A percentile compares a stretch with the other conserved stretches of the same genome.
Conservation (phyloP, 345 rosid species). For the Pseudoturritis turrita region DNA sequence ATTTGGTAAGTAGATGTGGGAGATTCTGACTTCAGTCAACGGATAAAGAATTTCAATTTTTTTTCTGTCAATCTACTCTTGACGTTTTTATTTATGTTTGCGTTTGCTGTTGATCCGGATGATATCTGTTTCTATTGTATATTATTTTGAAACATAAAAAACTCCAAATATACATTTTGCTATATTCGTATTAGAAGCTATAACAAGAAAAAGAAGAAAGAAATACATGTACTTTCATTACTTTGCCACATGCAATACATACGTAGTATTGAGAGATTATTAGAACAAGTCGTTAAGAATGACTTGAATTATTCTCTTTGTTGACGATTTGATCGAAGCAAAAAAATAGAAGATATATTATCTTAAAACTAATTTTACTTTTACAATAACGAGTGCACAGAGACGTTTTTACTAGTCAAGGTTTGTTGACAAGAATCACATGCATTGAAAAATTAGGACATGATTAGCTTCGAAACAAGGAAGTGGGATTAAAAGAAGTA, state of each 20-base stretch:
- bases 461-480: constrained; percentile 15
- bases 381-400: not conserved
- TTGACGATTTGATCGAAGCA: constrained; percentile 3
- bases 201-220: not conserved
- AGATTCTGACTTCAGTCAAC: no score
- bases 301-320: constrained; percentile 4
- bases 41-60: no score
- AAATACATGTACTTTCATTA: not conserved
- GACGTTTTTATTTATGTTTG: no score
- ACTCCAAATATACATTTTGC: not conserved
- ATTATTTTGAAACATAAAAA: no score
- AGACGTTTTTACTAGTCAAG: constrained; percentile 15
- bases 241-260: not conserved
- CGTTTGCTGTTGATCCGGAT: no score
- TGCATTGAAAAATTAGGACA: constrained; percentile 23
- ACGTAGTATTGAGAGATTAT: not conserved
- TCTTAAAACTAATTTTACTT: not conserved
- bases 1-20: not conserved
- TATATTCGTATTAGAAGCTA: not conserved
- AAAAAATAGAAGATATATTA: not conserved
- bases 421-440: constrained; percentile 26
- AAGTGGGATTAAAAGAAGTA: constrained; percentile 8
- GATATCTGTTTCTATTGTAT: no score
- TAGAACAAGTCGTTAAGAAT: not conserved
- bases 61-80: no score